phyloP scores from a whole-genome alignment of 23 red algal genomes.

The Gracilaria caudata region DNA sequence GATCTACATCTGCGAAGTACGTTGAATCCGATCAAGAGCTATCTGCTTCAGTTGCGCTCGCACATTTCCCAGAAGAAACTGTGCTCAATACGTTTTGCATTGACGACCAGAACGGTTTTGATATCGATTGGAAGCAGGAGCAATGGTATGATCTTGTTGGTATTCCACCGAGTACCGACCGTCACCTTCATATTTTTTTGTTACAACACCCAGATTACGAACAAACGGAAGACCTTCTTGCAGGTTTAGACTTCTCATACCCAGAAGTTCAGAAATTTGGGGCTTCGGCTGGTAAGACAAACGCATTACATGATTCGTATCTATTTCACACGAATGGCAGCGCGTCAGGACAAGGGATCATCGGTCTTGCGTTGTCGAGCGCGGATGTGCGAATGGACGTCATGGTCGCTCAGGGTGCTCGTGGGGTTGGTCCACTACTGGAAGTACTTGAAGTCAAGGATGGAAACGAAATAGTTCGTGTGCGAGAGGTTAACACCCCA shows the following conservation, averaged over 20 bases:
- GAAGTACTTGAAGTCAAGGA: slow-evolving; percentile 60
- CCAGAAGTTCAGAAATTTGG: slow-evolving; percentile 59
- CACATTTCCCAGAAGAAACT: slow-evolving; percentile 20
- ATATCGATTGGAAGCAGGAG: slow-evolving; percentile 51
- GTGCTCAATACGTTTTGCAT: slow-evolving; percentile 21
- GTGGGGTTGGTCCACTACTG: slow-evolving; percentile 50
- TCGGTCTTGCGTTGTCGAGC: slow-evolving; percentile 36
- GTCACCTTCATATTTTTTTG: slow-evolving; percentile 40
- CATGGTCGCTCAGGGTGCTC: slow-evolving; percentile 47
- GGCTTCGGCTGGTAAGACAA: slow-evolving; percentile 34
- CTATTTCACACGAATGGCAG: slow-evolving; percentile 41
- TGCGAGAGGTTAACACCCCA: slow-evolving; percentile 41
- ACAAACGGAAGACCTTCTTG: slow-evolving; percentile 36
- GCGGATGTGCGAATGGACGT: slow-evolving; percentile 56
- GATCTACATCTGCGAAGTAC: slow-evolving; percentile 35
- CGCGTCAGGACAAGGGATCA: slow-evolving; percentile 8
- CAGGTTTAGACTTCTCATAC: slow-evolving; percentile 68
- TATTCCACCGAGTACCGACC: not conserved
- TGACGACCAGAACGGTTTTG: slow-evolving; percentile 31
- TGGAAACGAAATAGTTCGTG: slow-evolving; percentile 48
- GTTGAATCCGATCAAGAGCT: slow-evolving; percentile 9
- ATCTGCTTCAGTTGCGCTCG: slow-evolving; percentile 49
- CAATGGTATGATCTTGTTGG: slow-evolving; percentile 58
- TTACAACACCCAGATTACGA: slow-evolving; percentile 65
- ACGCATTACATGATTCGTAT: slow-evolving; percentile 33